These are phyloP conservation scores for Heritiera fomes DNA, from an alignment of 345 rosid species.

Conservation along the genomic window DNA sequence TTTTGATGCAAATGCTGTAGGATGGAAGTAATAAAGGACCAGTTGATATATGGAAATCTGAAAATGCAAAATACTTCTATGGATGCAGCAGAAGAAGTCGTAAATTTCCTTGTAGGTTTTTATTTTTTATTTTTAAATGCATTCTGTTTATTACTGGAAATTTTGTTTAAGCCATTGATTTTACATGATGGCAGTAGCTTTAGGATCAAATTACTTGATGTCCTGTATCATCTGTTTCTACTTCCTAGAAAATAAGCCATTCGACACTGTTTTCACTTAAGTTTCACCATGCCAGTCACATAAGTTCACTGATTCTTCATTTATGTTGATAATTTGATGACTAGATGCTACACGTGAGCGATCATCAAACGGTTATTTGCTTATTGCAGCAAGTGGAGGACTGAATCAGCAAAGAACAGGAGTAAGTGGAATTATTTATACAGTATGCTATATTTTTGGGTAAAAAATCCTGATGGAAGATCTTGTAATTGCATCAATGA, in stretches of 20 bases:
- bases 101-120: constrained; percentile 63
- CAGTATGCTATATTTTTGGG: constrained; percentile 2
- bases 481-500: background rate
- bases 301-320: background rate
- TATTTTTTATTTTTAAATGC: background rate
- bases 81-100: constrained; percentile 89
- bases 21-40: constrained; percentile 51
- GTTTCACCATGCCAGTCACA: constrained; percentile 1
- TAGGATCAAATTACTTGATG: background rate
- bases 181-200: background rate
- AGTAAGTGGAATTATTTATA: constrained; percentile 52
- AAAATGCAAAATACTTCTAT: constrained; percentile 52
- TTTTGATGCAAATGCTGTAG: constrained; percentile 34
- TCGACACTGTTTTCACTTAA: background rate
- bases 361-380: constrained; percentile 89
- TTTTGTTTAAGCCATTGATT: background rate
- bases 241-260: background rate
- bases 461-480: constrained; percentile 17
- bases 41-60: constrained; percentile 91
- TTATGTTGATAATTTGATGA: constrained; percentile 24
- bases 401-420: constrained; percentile 98
- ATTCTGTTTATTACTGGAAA: background rate
- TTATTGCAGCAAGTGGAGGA: constrained; percentile 97
- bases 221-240: background rate
- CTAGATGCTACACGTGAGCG: constrained; percentile 68